Percentiles rank a stretch among this genome's conserved stretches.
phyloP scores from a whole-genome alignment of 2,329 filamentous ascomycete species.

The Botrytis aclada region DNA sequence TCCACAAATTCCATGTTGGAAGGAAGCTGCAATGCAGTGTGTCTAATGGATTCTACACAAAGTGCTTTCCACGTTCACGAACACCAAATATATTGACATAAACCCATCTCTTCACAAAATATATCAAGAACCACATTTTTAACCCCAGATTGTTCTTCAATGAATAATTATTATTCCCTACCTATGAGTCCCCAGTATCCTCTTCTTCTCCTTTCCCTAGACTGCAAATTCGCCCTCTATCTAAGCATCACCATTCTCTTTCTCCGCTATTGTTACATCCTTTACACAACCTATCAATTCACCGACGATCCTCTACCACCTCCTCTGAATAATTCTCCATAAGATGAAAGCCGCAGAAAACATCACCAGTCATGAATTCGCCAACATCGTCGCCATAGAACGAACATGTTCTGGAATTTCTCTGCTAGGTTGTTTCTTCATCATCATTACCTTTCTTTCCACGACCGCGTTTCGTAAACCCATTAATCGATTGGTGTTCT shows the following conservation, averaged over 20 bases:
- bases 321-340: fast-evolving
- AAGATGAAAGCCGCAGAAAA: constrained; percentile 4
- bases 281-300: neutral
- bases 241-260: neutral
- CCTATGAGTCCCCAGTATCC: neutral
- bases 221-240: neutral
- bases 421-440: constrained; percentile 49
- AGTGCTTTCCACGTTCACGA: neutral
- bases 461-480: constrained; percentile 53
- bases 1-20: neutral
- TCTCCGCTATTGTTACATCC: neutral
- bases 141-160: neutral
- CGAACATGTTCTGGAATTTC: constrained; percentile 48
- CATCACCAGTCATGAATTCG: neutral
- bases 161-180: neutral
- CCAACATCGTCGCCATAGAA: constrained; percentile 1
- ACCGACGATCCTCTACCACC: no score
- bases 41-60: neutral
- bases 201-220: neutral
- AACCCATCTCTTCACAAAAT: neutral
- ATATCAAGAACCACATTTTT: neutral
- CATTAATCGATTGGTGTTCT: constrained; percentile 58
- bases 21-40: neutral
- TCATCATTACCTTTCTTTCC: constrained; percentile 49
- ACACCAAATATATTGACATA: no score